Percentiles rank a stretch among this genome's conserved stretches.
Evolutionary conservation across 2,329 filamentous ascomycete genomes (phyloP).

Genomic region (Microdochium trichocladiopsis): DNA sequence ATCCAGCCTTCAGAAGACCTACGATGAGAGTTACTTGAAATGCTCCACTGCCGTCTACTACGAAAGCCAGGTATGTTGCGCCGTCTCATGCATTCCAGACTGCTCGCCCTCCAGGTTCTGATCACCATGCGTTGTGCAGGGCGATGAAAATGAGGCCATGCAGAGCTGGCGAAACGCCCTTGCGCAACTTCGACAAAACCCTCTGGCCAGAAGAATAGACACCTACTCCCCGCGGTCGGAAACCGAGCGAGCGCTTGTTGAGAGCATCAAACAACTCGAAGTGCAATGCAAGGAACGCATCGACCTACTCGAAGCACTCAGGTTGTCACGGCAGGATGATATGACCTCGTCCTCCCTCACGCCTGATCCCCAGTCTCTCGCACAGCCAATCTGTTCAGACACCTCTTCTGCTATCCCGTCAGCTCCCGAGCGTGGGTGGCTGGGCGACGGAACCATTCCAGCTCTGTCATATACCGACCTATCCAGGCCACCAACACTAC

Average conservation of each 20-base stretch:
- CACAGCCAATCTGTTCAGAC: background rate
- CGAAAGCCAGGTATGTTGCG: slow-evolving; percentile 69
- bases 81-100: background rate
- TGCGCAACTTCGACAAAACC: slow-evolving; percentile 81
- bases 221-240: slow-evolving; percentile 67
- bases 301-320: slow-evolving; percentile 76
- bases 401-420: background rate
- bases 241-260: slow-evolving; percentile 75
- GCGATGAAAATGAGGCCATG: slow-evolving; percentile 84
- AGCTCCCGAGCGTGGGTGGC: slow-evolving; percentile 45
- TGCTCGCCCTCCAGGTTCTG: slow-evolving; percentile 2
- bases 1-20: slow-evolving; percentile 87
- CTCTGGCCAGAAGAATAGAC: slow-evolving; percentile 65
- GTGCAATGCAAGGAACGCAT: slow-evolving; percentile 90
- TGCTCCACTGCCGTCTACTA: slow-evolving; percentile 97
- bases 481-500: slow-evolving; percentile 54
- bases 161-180: slow-evolving; percentile 86
- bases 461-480: slow-evolving; percentile 73
- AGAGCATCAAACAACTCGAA: slow-evolving; percentile 77
- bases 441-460: slow-evolving; percentile 76
- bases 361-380: background rate
- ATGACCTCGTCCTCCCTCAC: slow-evolving; percentile 5
- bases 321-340: slow-evolving; percentile 50
- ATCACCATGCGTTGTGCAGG: slow-evolving; percentile 40
- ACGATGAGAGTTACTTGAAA: slow-evolving; percentile 91